Evolutionary conservation across 2,329 filamentous ascomycete species (phyloP).

Genomic region (Pleurostoma richardsiae): DNA sequence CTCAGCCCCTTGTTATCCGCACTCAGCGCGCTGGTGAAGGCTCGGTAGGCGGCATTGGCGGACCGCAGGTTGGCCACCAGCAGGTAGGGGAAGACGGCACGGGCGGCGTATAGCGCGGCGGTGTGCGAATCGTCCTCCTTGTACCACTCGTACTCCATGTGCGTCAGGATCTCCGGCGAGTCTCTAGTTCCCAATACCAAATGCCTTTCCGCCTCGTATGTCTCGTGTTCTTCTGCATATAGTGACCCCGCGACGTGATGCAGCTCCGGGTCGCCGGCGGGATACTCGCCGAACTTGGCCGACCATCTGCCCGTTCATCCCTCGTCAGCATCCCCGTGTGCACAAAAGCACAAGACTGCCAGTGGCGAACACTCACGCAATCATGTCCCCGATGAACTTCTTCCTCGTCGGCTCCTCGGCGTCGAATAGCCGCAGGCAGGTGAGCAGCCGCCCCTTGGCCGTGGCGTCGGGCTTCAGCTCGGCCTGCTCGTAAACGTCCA

Average conservation of each 20-base stretch:
- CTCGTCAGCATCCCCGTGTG: background rate
- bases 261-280: constrained; percentile 87
- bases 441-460: constrained; percentile 70
- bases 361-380: constrained; percentile 50
- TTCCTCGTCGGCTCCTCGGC: constrained; percentile 84
- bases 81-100: constrained; percentile 86
- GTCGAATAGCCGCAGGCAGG: constrained; percentile 75
- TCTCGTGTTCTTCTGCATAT: constrained; percentile 88
- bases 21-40: constrained; percentile 66
- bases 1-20: constrained; percentile 52
- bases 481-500: constrained; percentile 88
- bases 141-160: constrained; percentile 93
- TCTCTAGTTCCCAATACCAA: constrained; percentile 84
- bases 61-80: constrained; percentile 85
- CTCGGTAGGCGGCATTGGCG: constrained; percentile 74
- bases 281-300: constrained; percentile 76
- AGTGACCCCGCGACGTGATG: constrained; percentile 87
- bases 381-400: constrained; percentile 82
- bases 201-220: constrained; percentile 90
- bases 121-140: constrained; percentile 81
- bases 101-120: constrained; percentile 78
- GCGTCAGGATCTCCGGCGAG: constrained; percentile 73
- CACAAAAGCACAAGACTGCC: constrained; percentile 1
- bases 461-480: constrained; percentile 71
- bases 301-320: constrained; percentile 60